Conservation (phyloP, 2,329 filamentous ascomycete genomes). For the Talaromyces islandicus region DNA sequence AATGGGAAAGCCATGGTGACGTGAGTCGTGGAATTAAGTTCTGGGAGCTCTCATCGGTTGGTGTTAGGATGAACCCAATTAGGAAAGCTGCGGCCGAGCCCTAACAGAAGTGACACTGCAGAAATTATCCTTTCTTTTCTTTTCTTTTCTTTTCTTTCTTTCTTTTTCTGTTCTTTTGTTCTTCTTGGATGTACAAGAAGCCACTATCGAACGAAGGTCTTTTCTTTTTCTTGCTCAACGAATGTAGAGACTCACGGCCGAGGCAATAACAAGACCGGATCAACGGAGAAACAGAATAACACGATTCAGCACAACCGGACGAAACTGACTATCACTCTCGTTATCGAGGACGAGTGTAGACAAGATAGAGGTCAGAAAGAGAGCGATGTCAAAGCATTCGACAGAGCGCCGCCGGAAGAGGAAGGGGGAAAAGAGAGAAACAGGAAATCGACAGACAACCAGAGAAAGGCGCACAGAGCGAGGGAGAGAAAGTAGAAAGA, state of each 20-base stretch:
- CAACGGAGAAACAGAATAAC: neutral
- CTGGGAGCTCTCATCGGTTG: neutral
- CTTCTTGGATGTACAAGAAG: neutral
- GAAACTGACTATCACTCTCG: neutral
- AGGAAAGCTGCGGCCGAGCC: neutral
- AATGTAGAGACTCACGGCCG: neutral
- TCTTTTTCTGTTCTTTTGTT: neutral
- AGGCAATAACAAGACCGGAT: neutral
- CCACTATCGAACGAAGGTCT: neutral
- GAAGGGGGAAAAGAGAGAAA: neutral
- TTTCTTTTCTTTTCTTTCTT: neutral
- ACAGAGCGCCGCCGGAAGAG: neutral
- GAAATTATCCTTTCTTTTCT: neutral
- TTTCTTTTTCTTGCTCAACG: neutral
- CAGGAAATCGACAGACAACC: neutral
- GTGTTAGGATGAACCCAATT: neutral
- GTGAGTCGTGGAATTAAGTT: neutral
- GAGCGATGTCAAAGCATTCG: neutral
- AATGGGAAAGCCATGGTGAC: constrained; percentile 32
- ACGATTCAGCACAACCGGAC: neutral
- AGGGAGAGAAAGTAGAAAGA: neutral
- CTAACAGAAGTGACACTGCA: neutral
- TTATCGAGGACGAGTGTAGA: neutral
- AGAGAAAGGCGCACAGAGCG: neutral
- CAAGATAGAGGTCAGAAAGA: neutral